Conservation (phyloP, 192 early-diverging fungal genomes). For the Entophlyctis luteolus region DNA sequence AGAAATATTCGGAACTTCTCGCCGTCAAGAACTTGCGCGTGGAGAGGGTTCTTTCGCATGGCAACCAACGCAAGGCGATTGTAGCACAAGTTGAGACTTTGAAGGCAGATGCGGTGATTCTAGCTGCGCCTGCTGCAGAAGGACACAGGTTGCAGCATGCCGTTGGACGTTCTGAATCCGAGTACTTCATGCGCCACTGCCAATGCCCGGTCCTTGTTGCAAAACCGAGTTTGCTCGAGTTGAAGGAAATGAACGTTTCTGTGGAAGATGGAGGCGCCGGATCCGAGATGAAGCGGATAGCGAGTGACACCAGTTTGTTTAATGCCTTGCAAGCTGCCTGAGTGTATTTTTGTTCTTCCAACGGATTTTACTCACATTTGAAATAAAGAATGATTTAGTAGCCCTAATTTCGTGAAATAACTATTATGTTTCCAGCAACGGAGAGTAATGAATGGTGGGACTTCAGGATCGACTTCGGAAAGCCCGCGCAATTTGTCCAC, state of each 20-base stretch:
- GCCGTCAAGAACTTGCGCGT: neutral
- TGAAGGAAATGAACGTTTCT: neutral
- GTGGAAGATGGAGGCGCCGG: neutral
- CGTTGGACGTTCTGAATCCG: conserved; percentile 29
- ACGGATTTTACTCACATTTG: too few species aligned
- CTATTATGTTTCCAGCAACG: too few species aligned
- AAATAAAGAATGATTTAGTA: too few species aligned
- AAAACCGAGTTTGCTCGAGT: neutral
- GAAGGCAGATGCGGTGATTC: conserved; percentile 48
- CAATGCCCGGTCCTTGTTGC: conserved; percentile 15
- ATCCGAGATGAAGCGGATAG: too few species aligned
- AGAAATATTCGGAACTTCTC: neutral
- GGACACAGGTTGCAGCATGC: conserved; percentile 47
- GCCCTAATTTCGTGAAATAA: too few species aligned
- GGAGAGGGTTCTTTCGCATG: neutral
- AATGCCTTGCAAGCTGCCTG: too few species aligned
- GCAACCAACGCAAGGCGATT: conserved; percentile 36
- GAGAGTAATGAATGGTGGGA: too few species aligned
- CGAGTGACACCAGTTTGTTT: too few species aligned
- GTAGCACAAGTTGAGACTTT: conserved; percentile 52
- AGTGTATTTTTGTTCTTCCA: too few species aligned
- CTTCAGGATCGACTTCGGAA: too few species aligned
- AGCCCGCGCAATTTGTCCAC: too few species aligned
- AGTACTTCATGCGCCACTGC: conserved; percentile 18
- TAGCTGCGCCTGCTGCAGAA: conserved; percentile 57